Percentiles rank a stretch among this genome's conserved stretches.
phyloP scores from a whole-genome alignment of 1,139 yeast genomes.

The Hemisphaericaspora subhashii region DNA sequence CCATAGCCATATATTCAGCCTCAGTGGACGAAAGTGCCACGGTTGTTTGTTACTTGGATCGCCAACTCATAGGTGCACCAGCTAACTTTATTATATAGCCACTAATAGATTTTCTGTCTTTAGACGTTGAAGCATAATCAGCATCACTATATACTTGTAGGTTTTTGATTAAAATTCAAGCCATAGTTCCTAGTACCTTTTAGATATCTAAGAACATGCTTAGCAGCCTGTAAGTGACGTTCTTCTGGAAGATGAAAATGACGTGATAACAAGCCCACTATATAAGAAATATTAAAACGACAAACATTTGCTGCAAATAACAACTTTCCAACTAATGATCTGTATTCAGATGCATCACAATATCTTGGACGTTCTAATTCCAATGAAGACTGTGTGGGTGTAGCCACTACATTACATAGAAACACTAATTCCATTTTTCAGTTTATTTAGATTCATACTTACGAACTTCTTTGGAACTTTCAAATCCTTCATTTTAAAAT shows the following conservation, averaged over 20 bases:
- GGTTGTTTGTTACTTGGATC: slow-evolving; percentile 13
- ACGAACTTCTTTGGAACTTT: slow-evolving; percentile 2
- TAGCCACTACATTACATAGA: neutral
- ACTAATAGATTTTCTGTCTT: slow-evolving; percentile 8
- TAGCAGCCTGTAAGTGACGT: slow-evolving; percentile 1
- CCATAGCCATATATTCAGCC: slow-evolving; percentile 16
- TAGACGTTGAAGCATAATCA: slow-evolving; percentile 5
- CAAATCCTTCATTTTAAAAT: slow-evolving; percentile 9
- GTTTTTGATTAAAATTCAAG: neutral
- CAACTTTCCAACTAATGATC: slow-evolving; percentile 9
- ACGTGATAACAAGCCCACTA: slow-evolving; percentile 4
- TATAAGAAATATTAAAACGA: slow-evolving; percentile 8
- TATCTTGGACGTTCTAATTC: slow-evolving; percentile 3
- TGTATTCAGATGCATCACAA: no score
- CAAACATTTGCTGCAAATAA: slow-evolving; percentile 8
- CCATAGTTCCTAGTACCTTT: neutral
- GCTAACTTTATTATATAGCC: slow-evolving; percentile 13
- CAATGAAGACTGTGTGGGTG: slow-evolving; percentile 1
- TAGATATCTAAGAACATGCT: slow-evolving; percentile 3
- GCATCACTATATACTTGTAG: slow-evolving; percentile 5
- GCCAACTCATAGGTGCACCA: slow-evolving; percentile 16
- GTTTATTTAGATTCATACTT: slow-evolving; percentile 2
- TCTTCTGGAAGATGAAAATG: slow-evolving; percentile 3
- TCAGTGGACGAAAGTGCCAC: slow-evolving; percentile 16
- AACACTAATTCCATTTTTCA: neutral